Percentiles rank a stretch among this genome's conserved stretches.
Conservation (phyloP, 805 yeast genomes). For the Saccharomycopsis sp. region DNA sequence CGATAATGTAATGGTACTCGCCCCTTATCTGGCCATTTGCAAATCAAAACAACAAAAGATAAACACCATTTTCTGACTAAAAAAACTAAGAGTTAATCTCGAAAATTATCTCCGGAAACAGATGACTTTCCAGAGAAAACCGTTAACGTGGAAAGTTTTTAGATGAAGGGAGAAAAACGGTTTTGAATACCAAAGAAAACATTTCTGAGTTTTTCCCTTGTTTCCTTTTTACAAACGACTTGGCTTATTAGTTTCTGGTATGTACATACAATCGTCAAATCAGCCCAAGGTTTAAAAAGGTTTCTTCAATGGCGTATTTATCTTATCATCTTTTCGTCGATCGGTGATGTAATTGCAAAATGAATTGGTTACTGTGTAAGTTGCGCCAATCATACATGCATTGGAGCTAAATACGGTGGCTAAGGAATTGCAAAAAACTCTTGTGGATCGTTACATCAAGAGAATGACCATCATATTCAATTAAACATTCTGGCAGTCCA, state of each 20-base stretch:
- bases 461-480: too few species aligned
- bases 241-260: too few species aligned
- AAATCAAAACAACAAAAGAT: neutral
- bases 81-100: neutral
- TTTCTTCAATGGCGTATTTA: too few species aligned
- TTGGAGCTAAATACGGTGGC: neutral
- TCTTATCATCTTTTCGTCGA: too few species aligned
- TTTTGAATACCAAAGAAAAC: too few species aligned
- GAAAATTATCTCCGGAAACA: too few species aligned
- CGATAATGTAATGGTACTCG: neutral
- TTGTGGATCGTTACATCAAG: neutral
- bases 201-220: neutral
- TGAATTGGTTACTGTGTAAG: neutral
- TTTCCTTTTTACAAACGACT: too few species aligned
- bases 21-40: neutral
- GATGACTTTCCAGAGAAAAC: neutral
- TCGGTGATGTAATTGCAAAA: neutral
- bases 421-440: neutral
- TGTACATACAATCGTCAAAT: too few species aligned
- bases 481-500: neutral
- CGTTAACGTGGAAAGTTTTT: too few species aligned
- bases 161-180: too few species aligned
- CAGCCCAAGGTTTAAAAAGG: too few species aligned
- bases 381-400: neutral
- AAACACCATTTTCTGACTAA: neutral